Evolutionary conservation across 2,329 filamentous ascomycete species (phyloP), one percentile per base, ranked within the genome.

Genomic region (Clathrospora elynae): DNA sequence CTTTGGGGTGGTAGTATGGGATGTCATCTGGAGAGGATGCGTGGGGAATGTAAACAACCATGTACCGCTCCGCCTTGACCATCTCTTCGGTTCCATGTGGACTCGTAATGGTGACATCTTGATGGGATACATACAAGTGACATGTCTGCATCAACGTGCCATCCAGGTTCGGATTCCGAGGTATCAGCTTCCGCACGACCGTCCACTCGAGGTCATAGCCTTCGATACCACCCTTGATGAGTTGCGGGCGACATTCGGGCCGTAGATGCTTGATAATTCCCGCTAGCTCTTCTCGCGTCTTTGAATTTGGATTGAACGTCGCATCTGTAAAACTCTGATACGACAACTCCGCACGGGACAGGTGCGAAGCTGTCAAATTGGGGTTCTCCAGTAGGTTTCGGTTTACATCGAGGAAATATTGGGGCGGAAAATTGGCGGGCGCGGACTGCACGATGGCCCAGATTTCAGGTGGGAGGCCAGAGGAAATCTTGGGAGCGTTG

Each of bases 1-100:
- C 85, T 37, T 80, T 77, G 14, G 92, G 92, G 64, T 96, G 91
- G 70, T 96, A 97, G 71, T 87, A 96, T 1, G 92, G 92, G 49
- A 93, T 78, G 2, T 86, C 79, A 10, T 80, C 75, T 8, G 78
- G 73, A 1, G 73, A 73, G 20, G 77, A 67, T 6, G 83, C 77
- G 68, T 96, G 90, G 6, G 92, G 90, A 5, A 87, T 76, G 66
- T 95, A 96, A 22, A 95, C 69, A 11, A 95, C 82, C 37, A 92
- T 71, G 20, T 77, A 80, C 19, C 72, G 70, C 25, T 72, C 64
- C 24, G 59, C 61, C 28, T 61, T 49, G 3, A 60, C 39, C 2
- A 61, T 57, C 17, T 63, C 59, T 13, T 70, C 61, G 26, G 57
- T 46, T 11, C 61, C 58, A 22, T 53, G 39, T 2, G 40, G n/a